These are phyloP conservation scores for Boletus bicolor DNA, from an alignment of 768 basidiomycete genomes.

Conservation along the genomic window DNA sequence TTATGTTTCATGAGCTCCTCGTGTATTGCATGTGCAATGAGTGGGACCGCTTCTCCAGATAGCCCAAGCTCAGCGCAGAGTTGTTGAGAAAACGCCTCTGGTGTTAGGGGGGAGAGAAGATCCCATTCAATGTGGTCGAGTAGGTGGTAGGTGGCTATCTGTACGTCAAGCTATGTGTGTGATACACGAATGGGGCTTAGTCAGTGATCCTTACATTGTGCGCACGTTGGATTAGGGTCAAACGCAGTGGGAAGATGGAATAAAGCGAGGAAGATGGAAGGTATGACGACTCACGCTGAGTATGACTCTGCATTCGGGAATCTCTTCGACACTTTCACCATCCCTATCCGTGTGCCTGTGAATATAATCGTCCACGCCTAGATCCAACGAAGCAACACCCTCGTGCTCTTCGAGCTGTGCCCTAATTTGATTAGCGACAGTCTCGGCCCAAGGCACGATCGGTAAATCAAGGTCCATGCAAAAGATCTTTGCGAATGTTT, in stretches of 20 bases:
- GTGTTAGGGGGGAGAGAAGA: constrained; percentile 86
- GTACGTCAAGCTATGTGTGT: constrained; percentile 83
- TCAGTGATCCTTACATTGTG: constrained; percentile 9
- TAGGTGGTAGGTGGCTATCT: constrained; percentile 88
- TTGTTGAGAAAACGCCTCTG: constrained; percentile 75
- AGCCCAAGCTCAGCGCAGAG: constrained; percentile 87
- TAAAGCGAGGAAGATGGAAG: not conserved
- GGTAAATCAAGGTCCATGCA: constrained; percentile 87
- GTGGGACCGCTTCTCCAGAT: constrained; percentile 80
- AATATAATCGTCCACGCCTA: constrained; percentile 41
- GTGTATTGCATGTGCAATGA: constrained; percentile 90
- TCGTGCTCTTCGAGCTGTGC: constrained; percentile 91
- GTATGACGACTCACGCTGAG: constrained; percentile 54
- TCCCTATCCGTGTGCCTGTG: constrained; percentile 14
- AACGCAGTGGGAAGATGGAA: constrained; percentile 12
- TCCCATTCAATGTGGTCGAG: constrained; percentile 99
- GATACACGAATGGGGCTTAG: constrained; percentile 1
- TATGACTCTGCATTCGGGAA: constrained; percentile 78
- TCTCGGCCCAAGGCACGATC: constrained; percentile 60
- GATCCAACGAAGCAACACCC: constrained; percentile 73
- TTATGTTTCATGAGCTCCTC: constrained; percentile 96
- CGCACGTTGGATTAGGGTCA: constrained; percentile 19
- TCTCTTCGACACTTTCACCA: constrained; percentile 55
- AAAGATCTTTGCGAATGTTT: constrained; percentile 81
- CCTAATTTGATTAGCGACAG: constrained; percentile 81